A percentile compares a stretch with the other conserved stretches of the same genome.
Conservation (phyloP, 2,329 filamentous ascomycete species). For the Penicillium sp. region DNA sequence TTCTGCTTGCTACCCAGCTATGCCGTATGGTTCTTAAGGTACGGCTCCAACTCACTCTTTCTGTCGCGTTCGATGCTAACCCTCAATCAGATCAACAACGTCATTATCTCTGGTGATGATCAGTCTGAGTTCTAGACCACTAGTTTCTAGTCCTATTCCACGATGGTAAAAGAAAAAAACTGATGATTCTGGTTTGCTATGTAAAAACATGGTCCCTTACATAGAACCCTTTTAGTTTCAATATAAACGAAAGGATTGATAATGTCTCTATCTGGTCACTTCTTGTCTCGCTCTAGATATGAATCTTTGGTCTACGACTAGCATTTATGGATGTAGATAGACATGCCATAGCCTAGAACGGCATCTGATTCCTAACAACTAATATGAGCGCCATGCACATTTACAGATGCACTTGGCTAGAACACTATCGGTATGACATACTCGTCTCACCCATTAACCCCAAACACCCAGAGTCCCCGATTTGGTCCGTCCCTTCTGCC, state of each 20-base stretch:
- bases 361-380: not conserved
- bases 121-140: slow-evolving; percentile 75
- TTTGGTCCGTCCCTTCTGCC: not conserved
- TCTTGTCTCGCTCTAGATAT: not conserved
- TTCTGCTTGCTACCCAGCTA: slow-evolving; percentile 92
- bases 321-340: not conserved
- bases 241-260: slow-evolving; percentile 26
- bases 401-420: not conserved
- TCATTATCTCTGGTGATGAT: slow-evolving; percentile 84
- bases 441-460: not conserved
- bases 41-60: slow-evolving; percentile 10
- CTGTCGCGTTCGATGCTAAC: slow-evolving; percentile 16
- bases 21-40: slow-evolving; percentile 98
- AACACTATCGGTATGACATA: not conserved
- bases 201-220: slow-evolving; percentile 27
- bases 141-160: slow-evolving; percentile 21
- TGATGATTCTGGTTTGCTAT: slow-evolving; percentile 23
- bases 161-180: slow-evolving; percentile 19
- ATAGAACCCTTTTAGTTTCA: slow-evolving; percentile 25
- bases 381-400: not conserved
- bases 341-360: not conserved
- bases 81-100: slow-evolving; percentile 68
- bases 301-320: not conserved
- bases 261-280: slow-evolving; percentile 11
- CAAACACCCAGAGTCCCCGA: not conserved